Evolutionary conservation across 106 monocot genomes (phyloP), one percentile per base, ranked within the genome.

Genomic region (Dendrobium nobile): DNA sequence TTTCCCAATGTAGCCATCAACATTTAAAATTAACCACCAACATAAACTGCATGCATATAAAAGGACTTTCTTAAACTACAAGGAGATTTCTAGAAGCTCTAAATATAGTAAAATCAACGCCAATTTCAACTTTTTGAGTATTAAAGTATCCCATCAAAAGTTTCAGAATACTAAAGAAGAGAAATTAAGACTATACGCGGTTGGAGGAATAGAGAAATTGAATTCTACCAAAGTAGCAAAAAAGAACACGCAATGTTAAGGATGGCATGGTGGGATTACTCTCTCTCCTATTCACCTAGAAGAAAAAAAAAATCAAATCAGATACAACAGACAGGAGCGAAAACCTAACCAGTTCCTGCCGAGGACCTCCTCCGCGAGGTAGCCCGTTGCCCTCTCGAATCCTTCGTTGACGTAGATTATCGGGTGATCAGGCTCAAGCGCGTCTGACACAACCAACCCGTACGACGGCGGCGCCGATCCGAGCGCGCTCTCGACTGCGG

Each of bases 331-430:
- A 76, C 42, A 27, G 27, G 18, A 45, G 27, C 40, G 22, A 48
- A 76, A 48, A 10, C 85, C 90, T 84, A 41, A 96, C 96, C 93
- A 96, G 82, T 93, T 96, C 80, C 96, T 90, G 5, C 93, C 96
- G 48, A 96, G 92, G 8, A 96, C 93, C 77, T 96, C 96, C 81
- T 96, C 93, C 2, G 94, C 96, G 51, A 82, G 88, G 79, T 94
- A 96, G 1, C 96, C 96, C 27, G 93, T 94, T 51, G 87, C 91
- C 79, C 85, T 89, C 90, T 94, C 90, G 85, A 96, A 96, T 16
- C 90, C 90, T 47, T 90, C 80, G 80, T 96, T 96, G 61, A 94
- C 96, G 73, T 90, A 96, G 54, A 96, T 96, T 79, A 96, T 86
- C 67, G 90, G 96, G 15, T 85, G 80, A 77, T 96, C 93, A 11